These are phyloP conservation scores for Buddleja alternifolia DNA, from an alignment of 257 asterid genomes.

Conservation along the genomic window DNA sequence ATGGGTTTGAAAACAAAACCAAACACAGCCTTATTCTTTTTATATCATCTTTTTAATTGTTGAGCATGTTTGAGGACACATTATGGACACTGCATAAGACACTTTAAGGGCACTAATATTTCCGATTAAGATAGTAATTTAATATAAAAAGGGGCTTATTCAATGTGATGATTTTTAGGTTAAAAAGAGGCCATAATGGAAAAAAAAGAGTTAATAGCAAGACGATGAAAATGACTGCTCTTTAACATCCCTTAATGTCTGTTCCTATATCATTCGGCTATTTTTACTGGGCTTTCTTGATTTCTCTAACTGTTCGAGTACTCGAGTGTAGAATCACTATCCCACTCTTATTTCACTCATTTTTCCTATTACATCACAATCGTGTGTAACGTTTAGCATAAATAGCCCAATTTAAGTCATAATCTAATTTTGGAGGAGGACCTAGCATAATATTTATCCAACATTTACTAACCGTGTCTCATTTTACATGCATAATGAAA, in stretches of 20 bases:
- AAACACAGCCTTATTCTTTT: too few species aligned
- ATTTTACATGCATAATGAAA: conserved; percentile 13
- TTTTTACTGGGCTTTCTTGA: not conserved
- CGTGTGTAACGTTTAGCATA: conserved; percentile 15
- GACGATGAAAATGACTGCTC: not conserved
- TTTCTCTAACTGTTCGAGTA: not conserved
- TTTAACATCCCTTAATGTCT: not conserved
- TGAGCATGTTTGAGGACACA: not conserved
- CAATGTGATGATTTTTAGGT: not conserved
- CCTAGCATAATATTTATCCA: not conserved
- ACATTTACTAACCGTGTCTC: not conserved
- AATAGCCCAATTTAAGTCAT: conserved; percentile 6
- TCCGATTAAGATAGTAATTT: too few species aligned
- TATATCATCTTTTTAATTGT: not conserved
- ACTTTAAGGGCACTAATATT: not conserved
- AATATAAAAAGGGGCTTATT: not conserved
- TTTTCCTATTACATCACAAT: not conserved
- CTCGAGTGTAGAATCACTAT: not conserved
- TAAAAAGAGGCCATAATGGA: not conserved
- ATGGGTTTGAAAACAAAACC: too few species aligned
- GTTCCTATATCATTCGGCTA: not conserved
- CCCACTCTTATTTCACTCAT: not conserved
- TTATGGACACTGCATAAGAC: not conserved
- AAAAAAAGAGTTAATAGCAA: too few species aligned
- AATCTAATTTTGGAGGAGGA: not conserved